Conservation (phyloP, 2,329 filamentous ascomycete genomes). For the Talaromyces amestolkiae region DNA sequence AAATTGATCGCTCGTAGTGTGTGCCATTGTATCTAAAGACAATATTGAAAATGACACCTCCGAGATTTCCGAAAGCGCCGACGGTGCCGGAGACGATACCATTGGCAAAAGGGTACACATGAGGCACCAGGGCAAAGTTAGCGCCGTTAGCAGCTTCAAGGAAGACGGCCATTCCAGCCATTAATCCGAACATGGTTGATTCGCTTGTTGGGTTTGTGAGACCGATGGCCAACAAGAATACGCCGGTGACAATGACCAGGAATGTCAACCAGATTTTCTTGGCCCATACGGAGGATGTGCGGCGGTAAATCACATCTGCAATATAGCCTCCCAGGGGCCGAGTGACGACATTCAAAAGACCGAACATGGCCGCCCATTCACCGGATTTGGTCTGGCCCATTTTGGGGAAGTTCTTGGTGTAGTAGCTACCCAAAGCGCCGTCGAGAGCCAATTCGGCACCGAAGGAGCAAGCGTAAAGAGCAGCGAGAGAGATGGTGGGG, state of each 20-base stretch:
- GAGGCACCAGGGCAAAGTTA: slow-evolving; percentile 82
- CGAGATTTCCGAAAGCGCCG: slow-evolving; percentile 78
- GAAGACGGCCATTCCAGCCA: slow-evolving; percentile 77
- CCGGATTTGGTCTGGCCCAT: slow-evolving; percentile 56
- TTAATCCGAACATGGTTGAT: slow-evolving; percentile 69
- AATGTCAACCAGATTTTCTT: slow-evolving; percentile 64
- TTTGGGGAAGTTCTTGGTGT: slow-evolving; percentile 54
- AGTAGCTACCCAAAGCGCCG: slow-evolving; percentile 60
- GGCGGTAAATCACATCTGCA: slow-evolving; percentile 55
- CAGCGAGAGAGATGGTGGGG: slow-evolving; percentile 53
- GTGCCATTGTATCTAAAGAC: slow-evolving; percentile 73
- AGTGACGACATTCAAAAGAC: slow-evolving; percentile 51
- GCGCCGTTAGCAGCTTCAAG: slow-evolving; percentile 81
- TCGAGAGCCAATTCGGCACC: slow-evolving; percentile 62
- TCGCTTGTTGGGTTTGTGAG: slow-evolving; percentile 60
- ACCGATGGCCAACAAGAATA: slow-evolving; percentile 63
- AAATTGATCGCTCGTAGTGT: slow-evolving; percentile 68
- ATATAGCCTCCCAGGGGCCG: slow-evolving; percentile 52
- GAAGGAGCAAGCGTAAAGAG: slow-evolving; percentile 61
- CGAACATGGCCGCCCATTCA: slow-evolving; percentile 56
- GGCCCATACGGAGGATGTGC: slow-evolving; percentile 54
- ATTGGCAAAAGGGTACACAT: slow-evolving; percentile 80
- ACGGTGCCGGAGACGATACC: slow-evolving; percentile 74
- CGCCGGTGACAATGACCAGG: slow-evolving; percentile 56
- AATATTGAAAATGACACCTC: slow-evolving; percentile 79